Conservation (phyloP, 2,329 filamentous ascomycete genomes). For the Alternaria sp. region DNA sequence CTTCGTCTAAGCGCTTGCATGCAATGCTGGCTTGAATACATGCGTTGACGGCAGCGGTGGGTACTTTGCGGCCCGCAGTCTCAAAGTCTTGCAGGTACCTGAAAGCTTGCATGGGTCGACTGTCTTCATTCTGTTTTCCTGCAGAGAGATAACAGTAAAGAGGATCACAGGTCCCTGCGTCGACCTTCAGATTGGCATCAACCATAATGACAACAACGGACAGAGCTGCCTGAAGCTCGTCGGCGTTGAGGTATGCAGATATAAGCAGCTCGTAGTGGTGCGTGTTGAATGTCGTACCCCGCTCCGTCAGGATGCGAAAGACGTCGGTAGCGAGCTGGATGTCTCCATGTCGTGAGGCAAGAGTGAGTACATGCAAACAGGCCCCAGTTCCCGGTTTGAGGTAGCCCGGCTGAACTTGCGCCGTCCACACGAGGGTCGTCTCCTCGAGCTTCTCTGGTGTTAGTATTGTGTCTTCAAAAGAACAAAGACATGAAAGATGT, state of each 20-base stretch:
- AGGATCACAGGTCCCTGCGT: constrained; percentile 67
- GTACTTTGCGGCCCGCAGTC: constrained; percentile 59
- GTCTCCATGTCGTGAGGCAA: constrained; percentile 75
- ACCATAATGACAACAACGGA: constrained; percentile 77
- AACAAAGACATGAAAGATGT: not conserved
- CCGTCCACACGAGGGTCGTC: constrained; percentile 75
- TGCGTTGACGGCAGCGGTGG: constrained; percentile 61
- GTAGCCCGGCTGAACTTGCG: constrained; percentile 66
- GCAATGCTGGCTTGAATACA: constrained; percentile 63
- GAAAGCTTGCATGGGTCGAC: constrained; percentile 63
- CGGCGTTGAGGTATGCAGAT: constrained; percentile 69
- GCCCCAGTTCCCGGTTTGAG: constrained; percentile 71
- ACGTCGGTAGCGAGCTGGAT: constrained; percentile 73
- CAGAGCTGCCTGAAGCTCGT: constrained; percentile 72
- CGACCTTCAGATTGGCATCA: constrained; percentile 66
- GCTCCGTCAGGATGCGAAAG: constrained; percentile 69
- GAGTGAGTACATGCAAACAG: constrained; percentile 73
- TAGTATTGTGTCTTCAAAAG: constrained; percentile 7
- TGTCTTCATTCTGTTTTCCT: constrained; percentile 50
- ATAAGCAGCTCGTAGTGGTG: constrained; percentile 84
- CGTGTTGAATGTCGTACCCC: constrained; percentile 65
- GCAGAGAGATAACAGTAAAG: constrained; percentile 66
- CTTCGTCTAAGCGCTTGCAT: constrained; percentile 57
- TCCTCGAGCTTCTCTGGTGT: constrained; percentile 63
- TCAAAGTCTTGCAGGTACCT: constrained; percentile 65